Percentiles rank a stretch among this genome's conserved stretches.
Conservation (phyloP, 176 grass and related monocot species). For the Rhipidocladum racemiflorum region DNA sequence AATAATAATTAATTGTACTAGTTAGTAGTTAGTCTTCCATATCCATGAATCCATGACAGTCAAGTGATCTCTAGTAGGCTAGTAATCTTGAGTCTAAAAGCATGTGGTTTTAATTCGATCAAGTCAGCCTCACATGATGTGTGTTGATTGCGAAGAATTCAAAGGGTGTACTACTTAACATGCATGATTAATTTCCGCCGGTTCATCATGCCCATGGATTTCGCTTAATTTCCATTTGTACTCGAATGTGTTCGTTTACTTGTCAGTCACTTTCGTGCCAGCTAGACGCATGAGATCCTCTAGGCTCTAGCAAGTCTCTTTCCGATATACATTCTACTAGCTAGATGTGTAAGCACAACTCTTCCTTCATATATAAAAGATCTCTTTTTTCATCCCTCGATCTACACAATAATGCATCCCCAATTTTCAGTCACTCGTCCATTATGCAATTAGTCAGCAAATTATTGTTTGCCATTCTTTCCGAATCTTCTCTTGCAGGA, state of each 20-base stretch:
- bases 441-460: neutral
- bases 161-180: neutral
- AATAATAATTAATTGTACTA: neutral
- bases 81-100: neutral
- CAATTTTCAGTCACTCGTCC: neutral
- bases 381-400: neutral
- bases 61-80: neutral
- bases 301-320: neutral
- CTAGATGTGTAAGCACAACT: neutral
- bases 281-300: neutral
- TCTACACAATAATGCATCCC: neutral
- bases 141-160: neutral
- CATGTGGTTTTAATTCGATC: conserved; percentile 33
- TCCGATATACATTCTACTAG: conserved; percentile 18
- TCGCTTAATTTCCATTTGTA: neutral
- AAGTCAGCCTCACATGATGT: neutral
- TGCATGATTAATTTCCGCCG: neutral
- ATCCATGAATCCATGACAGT: neutral
- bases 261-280: conserved; percentile 31
- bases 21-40: neutral
- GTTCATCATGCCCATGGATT: neutral
- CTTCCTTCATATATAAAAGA: neutral
- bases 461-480: neutral
- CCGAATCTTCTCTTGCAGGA: neutral
- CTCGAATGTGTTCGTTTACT: neutral